These are phyloP conservation scores for Camillea tinctor DNA, from an alignment of 2,329 filamentous ascomycete genomes.

Conservation along the genomic window DNA sequence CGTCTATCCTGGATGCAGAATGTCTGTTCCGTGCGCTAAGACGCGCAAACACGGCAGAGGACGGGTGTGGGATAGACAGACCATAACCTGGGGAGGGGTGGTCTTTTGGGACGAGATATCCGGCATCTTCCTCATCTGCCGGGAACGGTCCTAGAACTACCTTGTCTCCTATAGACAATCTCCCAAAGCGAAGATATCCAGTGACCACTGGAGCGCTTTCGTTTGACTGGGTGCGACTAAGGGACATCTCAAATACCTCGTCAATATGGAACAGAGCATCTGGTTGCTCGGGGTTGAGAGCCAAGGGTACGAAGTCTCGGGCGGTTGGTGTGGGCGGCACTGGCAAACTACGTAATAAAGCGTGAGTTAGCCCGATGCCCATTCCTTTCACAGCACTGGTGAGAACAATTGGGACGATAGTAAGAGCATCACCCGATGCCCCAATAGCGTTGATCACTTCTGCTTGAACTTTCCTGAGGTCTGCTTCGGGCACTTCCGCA, in stretches of 20 bases:
- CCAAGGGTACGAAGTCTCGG: constrained; percentile 53
- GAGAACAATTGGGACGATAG: constrained; percentile 77
- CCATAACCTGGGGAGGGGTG: constrained; percentile 48
- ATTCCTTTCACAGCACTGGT: constrained; percentile 84
- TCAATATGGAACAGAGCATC: constrained; percentile 82
- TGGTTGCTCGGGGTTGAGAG: constrained; percentile 58
- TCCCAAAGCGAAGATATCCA: constrained; percentile 78
- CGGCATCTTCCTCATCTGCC: constrained; percentile 50
- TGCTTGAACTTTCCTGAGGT: constrained; percentile 57
- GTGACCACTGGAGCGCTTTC: constrained; percentile 64
- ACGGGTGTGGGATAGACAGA: constrained; percentile 52
- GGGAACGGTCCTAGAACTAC: constrained; percentile 79
- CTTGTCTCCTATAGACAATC: constrained; percentile 72
- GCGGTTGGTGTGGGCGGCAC: constrained; percentile 57
- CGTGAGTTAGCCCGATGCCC: constrained; percentile 79
- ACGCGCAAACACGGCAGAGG: constrained; percentile 51
- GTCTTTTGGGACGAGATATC: constrained; percentile 42
- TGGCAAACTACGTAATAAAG: constrained; percentile 74
- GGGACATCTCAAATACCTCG: constrained; percentile 77
- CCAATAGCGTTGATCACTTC: constrained; percentile 51
- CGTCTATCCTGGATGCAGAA: constrained; percentile 51
- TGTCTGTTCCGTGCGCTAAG: constrained; percentile 53
- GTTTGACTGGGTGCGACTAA: constrained; percentile 51
- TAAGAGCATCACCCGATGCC: constrained; percentile 40
- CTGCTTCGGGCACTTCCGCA: constrained; percentile 52